Base-by-base conservation (phyloP, 495 filamentous ascomycete species). In the Polyplosphaeria fusca region DNA sequence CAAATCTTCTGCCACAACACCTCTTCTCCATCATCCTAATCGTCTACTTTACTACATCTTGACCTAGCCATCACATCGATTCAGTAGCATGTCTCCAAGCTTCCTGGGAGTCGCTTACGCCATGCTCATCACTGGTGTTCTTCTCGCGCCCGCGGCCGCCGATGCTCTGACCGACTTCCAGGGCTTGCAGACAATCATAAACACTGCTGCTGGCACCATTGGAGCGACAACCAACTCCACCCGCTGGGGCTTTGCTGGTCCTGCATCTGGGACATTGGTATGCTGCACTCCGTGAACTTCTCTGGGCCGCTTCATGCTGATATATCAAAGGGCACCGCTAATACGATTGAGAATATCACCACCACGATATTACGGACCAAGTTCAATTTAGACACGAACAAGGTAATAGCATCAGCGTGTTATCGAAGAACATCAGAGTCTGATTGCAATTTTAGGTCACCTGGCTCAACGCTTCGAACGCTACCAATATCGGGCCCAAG, bases 261-360 rank as follows among this genome's bases (percentile, higher is more conserved):
- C 45, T 25, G 26, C 20, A 13, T 35, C 47, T 14, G 30, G 35
- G 4, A 11, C 3, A 16, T 5, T 52, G 4, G 54, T 49, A 14
- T 43, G 46, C 24, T 14, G 23, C 19, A 18, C n/a, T 18, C 14
- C 22, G 5, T 7, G 28, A n/a, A n/a, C n/a, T 46, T 9, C 19
- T 32, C 5, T 9, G 23, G 27, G 30, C 2, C 4, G 19, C 5
- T 2, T 27, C 20, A 12, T 18, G 41, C 11, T 23, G 46, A 47
- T 27, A 25, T 23, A 23, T 19, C 12, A 32, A 19, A 62, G 59
- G 45, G 48, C 18, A 58, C 60, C 4, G 60, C 60, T 14, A 48
- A 58, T 47, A 26, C 55, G 23, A n/a, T 59, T 5, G 14, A 7
- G 24, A 64, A 59, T 35, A 47, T 59, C 19, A 64, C 48, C 7